Evolutionary conservation across 176 grass and related monocot genomes (phyloP), one percentile per base, ranked within the genome.

Genomic region (Canna indica): DNA sequence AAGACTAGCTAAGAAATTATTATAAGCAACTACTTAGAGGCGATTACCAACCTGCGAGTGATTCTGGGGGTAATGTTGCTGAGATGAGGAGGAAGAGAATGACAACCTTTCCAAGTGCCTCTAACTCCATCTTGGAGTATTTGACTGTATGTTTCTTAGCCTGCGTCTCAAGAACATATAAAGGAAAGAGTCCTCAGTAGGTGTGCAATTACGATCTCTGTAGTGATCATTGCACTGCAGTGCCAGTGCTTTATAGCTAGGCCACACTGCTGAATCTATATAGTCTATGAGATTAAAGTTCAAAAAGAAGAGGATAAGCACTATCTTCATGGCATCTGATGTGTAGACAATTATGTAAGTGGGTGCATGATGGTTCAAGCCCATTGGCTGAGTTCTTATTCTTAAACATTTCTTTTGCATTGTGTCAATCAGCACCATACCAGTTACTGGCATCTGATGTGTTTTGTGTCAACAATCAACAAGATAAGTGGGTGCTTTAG

Each of bases 271-370:
- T 18, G 20, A n/a, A n/a, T 18, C 50, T 54, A 20, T n/a, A 54
- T 54, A 10, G 13, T 16, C 22, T n/a, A 32, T 13, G 26, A 30
- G 12, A 60, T 31, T 5, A 66, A 66, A 38, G 63, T 38, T 4
- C 18, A 20, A 3, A 36, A 39, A 39, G 20, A 34, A 38, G 14
- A 1, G 17, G 17, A 12, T 39, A 66, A 66, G 63, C 18, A 66
- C 63, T 24, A 3, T n/a, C 7, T 66, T 36, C 33, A 66, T 66
- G 63, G 33, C 63, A 39, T 66, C 63, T 38, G 63, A 39, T 36
- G 32, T 66, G 63, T 66, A 66, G 63, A 38, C 33, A 66, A 22
- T 38, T n/a, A 39, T 32, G 34, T 66, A 38, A 66, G 63, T 66
- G 63, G 63, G 34, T 25, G 62, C 33, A 14, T 65, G 17, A 66